Evolutionary conservation across 163 green algal genomes (phyloP).

Genomic region (Chlamydomonas reinhardtii): DNA sequence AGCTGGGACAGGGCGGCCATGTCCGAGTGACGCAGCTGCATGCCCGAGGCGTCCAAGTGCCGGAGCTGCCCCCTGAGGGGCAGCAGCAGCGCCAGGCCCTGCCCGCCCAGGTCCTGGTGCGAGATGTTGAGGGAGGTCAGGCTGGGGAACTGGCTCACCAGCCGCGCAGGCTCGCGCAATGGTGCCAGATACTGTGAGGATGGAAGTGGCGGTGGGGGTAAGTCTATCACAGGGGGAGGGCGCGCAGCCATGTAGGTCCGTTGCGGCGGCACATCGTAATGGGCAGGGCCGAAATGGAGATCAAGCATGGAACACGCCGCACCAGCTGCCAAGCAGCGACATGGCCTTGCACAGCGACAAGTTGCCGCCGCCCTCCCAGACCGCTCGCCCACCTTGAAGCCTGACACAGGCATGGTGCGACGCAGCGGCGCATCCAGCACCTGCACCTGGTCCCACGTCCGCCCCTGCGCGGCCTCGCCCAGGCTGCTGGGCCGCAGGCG

Average conservation of each 20-base stretch:
- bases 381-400: not conserved
- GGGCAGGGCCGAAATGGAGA: no score
- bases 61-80: not conserved
- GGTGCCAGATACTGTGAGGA: not conserved
- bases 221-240: not conserved
- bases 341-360: no score
- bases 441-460: no score
- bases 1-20: not conserved
- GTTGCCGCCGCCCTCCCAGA: no score
- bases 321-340: no score
- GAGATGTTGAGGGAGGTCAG: slow-evolving; percentile 8
- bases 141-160: not conserved
- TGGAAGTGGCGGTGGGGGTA: not conserved
- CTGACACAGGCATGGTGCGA: not conserved
- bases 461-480: no score
- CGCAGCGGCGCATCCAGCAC: no score
- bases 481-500: no score
- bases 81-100: not conserved
- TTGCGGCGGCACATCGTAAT: no score
- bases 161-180: not conserved
- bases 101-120: not conserved
- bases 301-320: no score
- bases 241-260: no score
- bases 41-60: slow-evolving; percentile 18
- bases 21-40: not conserved